Base-by-base conservation (phyloP, 768 basidiomycete genomes). In the Pulveroboletus sp. region DNA sequence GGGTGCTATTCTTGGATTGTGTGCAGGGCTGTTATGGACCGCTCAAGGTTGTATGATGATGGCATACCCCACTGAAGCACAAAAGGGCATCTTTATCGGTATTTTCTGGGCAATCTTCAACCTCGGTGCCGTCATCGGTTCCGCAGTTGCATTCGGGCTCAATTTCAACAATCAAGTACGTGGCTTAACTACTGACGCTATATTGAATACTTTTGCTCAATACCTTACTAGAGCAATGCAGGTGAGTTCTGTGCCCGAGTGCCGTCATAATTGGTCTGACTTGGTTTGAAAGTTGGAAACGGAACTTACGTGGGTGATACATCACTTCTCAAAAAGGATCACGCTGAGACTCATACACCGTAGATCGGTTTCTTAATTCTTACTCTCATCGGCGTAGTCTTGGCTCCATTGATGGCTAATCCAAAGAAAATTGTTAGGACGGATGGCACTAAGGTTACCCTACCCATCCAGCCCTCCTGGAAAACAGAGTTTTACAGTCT, bases 51-150 rank as follows among this genome's bases (percentile, higher is more conserved):
- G 81, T 15, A 71, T 92, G 51, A 90, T 91, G 82, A 69, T 93
- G 66, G 80, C 86, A 5, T 92, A 92, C 65, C 86, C 89, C 0
- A 89, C 86, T 0, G 89, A 92, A 63, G 61, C 67, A 40, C 80
- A 91, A 63, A 92, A 92, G 65, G 89, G 89, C 14, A 71, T 68
- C 30, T 90, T 77, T 67, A 89, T 92, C 45, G 83, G 77, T 36
- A 79, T 89, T 40, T 92, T 91, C 70, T 92, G 89, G 89, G 70
- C 77, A 39, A 86, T 91, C 53, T 92, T 93, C 72, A 90, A 91
- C 58, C 52, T 89, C 18, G 88, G 88, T 27, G 83, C 83, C 40
- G 86, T 93, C 41, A 81, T 92, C 40, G 89, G 89, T 28, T 79
- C 86, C 5, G 72, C 83, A 8, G 86, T 91, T 30, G 81, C 88